Percentiles rank a stretch among this genome's conserved stretches.
These are phyloP conservation scores for Fusarium hostae DNA, from an alignment of 2,329 filamentous ascomycete species.

Conservation along the genomic window DNA sequence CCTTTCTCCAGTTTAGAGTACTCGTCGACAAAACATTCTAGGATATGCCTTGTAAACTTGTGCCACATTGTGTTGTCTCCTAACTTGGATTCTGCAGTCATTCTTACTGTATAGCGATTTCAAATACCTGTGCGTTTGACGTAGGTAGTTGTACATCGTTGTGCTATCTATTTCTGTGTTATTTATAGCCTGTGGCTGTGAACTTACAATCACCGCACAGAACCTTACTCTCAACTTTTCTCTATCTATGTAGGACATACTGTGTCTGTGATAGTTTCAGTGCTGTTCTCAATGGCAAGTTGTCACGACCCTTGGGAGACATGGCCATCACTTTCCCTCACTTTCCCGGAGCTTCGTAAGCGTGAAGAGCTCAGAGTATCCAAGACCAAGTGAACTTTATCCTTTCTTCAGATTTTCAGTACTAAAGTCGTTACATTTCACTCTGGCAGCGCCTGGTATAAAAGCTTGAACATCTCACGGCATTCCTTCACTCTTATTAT, in stretches of 20 bases:
- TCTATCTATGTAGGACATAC: background rate
- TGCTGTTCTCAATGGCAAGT: background rate
- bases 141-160: background rate
- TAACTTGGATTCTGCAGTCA: background rate
- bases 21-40: background rate
- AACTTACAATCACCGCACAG: no score
- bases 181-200: no score
- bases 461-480: no score
- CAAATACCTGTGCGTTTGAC: background rate
- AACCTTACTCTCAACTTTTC: background rate
- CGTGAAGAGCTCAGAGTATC: rapidly evolving
- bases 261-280: background rate
- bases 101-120: background rate
- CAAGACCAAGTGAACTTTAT: no score
- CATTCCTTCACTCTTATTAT: no score
- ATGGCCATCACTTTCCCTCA: background rate
- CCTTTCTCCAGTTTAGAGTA: background rate
- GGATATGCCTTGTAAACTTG: background rate
- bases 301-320: background rate
- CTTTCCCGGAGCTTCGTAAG: background rate
- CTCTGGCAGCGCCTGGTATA: no score
- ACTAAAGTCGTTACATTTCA: no score
- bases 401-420: background rate
- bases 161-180: background rate
- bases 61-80: background rate